Evolutionary conservation across 129 eudicot genomes (phyloP).

Genomic region (Lactuca saligna): DNA sequence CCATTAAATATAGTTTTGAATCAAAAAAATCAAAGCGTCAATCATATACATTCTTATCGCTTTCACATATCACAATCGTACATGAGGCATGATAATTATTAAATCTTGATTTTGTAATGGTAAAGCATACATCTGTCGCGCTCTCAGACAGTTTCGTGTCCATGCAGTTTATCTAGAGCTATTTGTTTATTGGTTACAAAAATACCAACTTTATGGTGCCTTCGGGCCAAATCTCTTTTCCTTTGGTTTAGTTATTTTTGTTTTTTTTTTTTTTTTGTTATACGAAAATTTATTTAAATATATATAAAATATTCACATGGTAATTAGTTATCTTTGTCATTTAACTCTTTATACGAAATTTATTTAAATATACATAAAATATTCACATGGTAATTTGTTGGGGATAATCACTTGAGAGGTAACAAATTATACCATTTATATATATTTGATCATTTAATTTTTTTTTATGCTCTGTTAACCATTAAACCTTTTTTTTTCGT

Average conservation of each 20-base stretch:
- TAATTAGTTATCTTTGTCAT: too few relatives aligned
- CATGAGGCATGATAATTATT: constrained; percentile 4
- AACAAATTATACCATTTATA: too few relatives aligned
- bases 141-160: constrained; percentile 35
- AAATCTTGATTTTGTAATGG: constrained; percentile 13
- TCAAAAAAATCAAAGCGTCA: constrained; percentile 11
- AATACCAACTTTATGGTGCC: constrained; percentile 20
- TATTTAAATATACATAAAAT: too few relatives aligned
- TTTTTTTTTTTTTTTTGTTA: too few relatives aligned
- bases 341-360: too few relatives aligned
- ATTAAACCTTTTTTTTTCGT: too few relatives aligned
- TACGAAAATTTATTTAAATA: too few relatives aligned
- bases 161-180: constrained; percentile 30
- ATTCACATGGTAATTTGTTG: too few relatives aligned
- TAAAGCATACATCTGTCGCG: constrained; percentile 32
- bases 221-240: neutral
- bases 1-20: constrained; percentile 3
- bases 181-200: constrained; percentile 21
- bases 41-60: neutral
- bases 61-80: constrained; percentile 16
- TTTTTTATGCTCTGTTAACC: too few relatives aligned
- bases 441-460: too few relatives aligned
- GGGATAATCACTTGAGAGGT: too few relatives aligned
- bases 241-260: neutral
- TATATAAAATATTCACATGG: too few relatives aligned